A percentile compares a stretch with the other conserved stretches of the same genome.
phyloP scores from a whole-genome alignment of 1,139 yeast genomes.

The Lodderomyces pseudojiufengensis region DNA sequence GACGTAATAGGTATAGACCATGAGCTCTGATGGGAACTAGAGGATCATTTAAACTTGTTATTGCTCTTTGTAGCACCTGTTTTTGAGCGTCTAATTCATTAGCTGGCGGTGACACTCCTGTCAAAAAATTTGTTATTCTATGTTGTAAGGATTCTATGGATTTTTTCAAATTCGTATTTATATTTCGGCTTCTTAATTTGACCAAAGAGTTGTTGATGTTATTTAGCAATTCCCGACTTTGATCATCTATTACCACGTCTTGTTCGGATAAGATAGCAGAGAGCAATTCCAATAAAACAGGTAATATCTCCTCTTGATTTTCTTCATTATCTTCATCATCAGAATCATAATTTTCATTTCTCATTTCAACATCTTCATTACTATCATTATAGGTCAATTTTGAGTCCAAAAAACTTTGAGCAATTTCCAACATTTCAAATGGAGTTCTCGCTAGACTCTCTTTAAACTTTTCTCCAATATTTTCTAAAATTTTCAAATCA shows the following conservation, averaged over 20 bases:
- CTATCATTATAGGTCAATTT: slow-evolving; percentile 25
- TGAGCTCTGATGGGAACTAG: slow-evolving; percentile 83
- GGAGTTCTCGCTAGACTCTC: slow-evolving; percentile 63
- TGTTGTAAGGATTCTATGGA: slow-evolving; percentile 26
- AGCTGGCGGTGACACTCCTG: slow-evolving; percentile 20
- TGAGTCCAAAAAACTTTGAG: slow-evolving; percentile 42
- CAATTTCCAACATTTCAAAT: slow-evolving; percentile 52
- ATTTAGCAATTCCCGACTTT: slow-evolving; percentile 21
- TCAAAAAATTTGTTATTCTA: slow-evolving; percentile 27
- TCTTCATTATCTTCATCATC: slow-evolving; percentile 40
- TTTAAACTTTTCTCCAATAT: slow-evolving; percentile 57
- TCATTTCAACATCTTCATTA: slow-evolving; percentile 32
- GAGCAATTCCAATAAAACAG: slow-evolving; percentile 47
- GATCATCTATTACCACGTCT: slow-evolving; percentile 23
- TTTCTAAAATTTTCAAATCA: slow-evolving; percentile 64
- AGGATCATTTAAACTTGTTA: slow-evolving; percentile 69
- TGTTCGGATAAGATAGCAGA: slow-evolving; percentile 52
- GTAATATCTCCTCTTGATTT: slow-evolving; percentile 23
- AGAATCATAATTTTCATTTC: slow-evolving; percentile 17
- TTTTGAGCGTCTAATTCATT: slow-evolving; percentile 18
- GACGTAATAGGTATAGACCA: slow-evolving; percentile 66
- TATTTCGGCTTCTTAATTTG: slow-evolving; percentile 12
- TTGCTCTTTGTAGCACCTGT: slow-evolving; percentile 48
- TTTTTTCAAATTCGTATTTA: slow-evolving; percentile 10
- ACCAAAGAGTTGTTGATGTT: slow-evolving; percentile 26